Evolutionary conservation across 2,329 filamentous ascomycete genomes (phyloP).

Genomic region (Alternaria triticina): DNA sequence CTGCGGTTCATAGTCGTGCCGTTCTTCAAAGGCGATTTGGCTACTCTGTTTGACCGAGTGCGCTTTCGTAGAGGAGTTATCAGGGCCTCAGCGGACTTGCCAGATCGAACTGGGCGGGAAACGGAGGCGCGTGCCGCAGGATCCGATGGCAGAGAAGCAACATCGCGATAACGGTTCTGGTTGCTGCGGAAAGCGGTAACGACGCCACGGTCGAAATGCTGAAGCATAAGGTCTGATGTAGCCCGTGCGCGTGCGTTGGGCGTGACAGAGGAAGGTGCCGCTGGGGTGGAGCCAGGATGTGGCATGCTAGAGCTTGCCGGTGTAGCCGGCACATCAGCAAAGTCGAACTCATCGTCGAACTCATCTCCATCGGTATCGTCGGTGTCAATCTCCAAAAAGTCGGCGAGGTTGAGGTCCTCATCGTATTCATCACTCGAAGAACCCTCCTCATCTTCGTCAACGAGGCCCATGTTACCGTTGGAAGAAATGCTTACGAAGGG

Average conservation of each 20-base stretch:
- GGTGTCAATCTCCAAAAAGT: slow-evolving; percentile 49
- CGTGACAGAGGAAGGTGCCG: slow-evolving; percentile 28
- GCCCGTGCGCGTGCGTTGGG: slow-evolving; percentile 36
- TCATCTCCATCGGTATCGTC: slow-evolving; percentile 43
- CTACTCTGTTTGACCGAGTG: slow-evolving; percentile 35
- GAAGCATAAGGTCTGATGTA: slow-evolving; percentile 47
- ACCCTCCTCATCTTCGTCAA: slow-evolving; percentile 63
- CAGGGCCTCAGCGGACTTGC: slow-evolving; percentile 48
- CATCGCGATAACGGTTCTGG: slow-evolving; percentile 47
- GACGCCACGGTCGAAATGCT: slow-evolving; percentile 59
- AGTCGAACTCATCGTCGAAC: slow-evolving; percentile 37
- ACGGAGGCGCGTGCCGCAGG: slow-evolving; percentile 45
- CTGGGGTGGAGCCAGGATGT: slow-evolving; percentile 40
- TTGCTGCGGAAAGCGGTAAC: slow-evolving; percentile 50
- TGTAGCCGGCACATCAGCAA: slow-evolving; percentile 45
- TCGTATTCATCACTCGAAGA: slow-evolving; percentile 63
- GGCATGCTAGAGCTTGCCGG: slow-evolving; percentile 42
- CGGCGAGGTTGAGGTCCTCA: slow-evolving; percentile 55
- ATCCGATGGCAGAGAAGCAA: slow-evolving; percentile 46
- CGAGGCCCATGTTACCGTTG: slow-evolving; percentile 63
- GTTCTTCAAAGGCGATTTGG: slow-evolving; percentile 29
- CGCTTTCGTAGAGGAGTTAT: slow-evolving; percentile 49
- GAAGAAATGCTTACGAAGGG: slow-evolving; percentile 64
- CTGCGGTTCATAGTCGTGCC: slow-evolving; percentile 23
- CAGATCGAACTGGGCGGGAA: slow-evolving; percentile 46